Evolutionary conservation across 1,139 yeast genomes (phyloP), one percentile per base, ranked within the genome.

Genomic region (Pneumocystis sp.): DNA sequence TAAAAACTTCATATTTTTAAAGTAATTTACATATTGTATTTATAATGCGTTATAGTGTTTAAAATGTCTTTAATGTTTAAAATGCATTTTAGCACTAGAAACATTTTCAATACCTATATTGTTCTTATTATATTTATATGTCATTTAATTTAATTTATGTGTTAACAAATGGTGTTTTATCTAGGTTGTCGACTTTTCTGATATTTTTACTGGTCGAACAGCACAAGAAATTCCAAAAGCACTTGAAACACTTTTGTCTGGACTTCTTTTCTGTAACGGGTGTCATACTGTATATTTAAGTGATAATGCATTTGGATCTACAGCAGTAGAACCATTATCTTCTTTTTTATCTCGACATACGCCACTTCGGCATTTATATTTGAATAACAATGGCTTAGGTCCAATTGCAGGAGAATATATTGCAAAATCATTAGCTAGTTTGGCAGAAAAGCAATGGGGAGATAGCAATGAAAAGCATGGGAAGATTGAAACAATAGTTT

Each of bases 311-410:
- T 87, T 93, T 75, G 98, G 98, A 10, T 85, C 93, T 73, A 96
- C 95, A 74, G 88, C 97, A 42, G 89, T 93, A 68, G 96, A 87
- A 68, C 95, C 95, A 17, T 82, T 93, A 68, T 96, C 91, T 73
- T 80, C 79, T 50, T 91, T 86, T 72, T 79, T 95, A 69, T 78
- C 88, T 19, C 81, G 85, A 71, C 96, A 95, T 62, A 81, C 83
- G 21, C 85, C 96, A 35, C 78, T 93, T 67, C 86, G 88, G 75
- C 96, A 93, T 74, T 82, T 95, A 74, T 85, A 89, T 69, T 80
- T 95, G 69, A 87, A 96, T 63, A 93, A 93, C 77, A 93, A 95
- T 75, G 98, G 98, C 65, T 86, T 93, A 84, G 98, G 98, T 31
- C 98, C 98, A 40, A 87, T 87, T 75, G 96, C 97, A 0, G 98